A percentile compares a stretch with the other conserved stretches of the same genome.
phyloP scores from a whole-genome alignment of 2,329 filamentous ascomycete species.

The Ophiostoma sp. region DNA sequence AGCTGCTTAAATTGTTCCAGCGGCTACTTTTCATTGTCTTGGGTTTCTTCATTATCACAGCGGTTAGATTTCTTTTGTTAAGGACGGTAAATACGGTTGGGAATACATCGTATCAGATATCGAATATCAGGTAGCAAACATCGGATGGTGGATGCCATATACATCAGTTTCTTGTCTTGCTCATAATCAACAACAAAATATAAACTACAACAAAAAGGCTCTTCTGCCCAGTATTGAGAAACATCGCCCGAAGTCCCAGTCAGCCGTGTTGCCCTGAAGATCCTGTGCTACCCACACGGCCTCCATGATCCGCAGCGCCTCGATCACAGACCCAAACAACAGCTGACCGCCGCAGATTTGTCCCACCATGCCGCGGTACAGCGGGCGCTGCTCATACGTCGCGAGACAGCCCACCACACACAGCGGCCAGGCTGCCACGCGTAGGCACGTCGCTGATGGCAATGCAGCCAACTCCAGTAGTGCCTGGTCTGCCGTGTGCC shows the following conservation, averaged over 20 bases:
- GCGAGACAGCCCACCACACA: conserved; percentile 36
- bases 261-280: conserved; percentile 30
- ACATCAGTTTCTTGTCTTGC: neutral
- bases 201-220: conserved; percentile 28
- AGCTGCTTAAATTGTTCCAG: neutral
- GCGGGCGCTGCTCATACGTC: conserved; percentile 32
- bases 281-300: conserved; percentile 40
- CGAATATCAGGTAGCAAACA: neutral
- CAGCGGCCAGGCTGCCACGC: conserved; percentile 36
- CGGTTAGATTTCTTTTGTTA: too few relatives aligned
- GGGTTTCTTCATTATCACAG: neutral
- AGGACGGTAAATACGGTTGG: too few relatives aligned
- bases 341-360: conserved; percentile 40
- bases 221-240: conserved; percentile 30
- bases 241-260: conserved; percentile 42
- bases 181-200: neutral
- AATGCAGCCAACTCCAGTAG: conserved; percentile 26
- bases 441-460: conserved; percentile 31
- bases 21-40: neutral
- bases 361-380: conserved; percentile 39
- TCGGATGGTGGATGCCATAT: neutral
- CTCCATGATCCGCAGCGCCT: conserved; percentile 43
- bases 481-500: conserved; percentile 25
- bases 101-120: too few relatives aligned
- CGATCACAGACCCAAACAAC: conserved; percentile 43